Evolutionary conservation across 1,284 basidiomycete genomes (phyloP), one percentile per base, ranked within the genome.

Genomic region (Chalciporus sp.): DNA sequence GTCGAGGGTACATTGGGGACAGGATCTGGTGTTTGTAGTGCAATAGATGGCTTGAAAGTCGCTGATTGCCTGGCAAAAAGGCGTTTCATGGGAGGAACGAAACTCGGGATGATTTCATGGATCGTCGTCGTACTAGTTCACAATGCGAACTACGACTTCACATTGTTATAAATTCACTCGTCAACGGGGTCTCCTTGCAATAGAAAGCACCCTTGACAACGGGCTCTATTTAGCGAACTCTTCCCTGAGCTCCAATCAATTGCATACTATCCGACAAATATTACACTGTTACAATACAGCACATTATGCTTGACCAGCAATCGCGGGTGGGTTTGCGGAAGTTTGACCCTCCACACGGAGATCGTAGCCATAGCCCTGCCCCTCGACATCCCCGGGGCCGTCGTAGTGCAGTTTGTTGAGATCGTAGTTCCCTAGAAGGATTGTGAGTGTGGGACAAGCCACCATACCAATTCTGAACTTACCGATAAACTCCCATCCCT

Each of bases 401-500:
- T 92, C 87, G 74, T 92, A 92, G 66, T 93, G 90, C 77, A 93
- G 69, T 69, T 86, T 82, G 31, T 85, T 82, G 54, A 93, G 74
- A 67, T 92, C 90, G 74, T 90, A 92, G 74, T 91, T 92, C 53
- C 87, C 90, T 92, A 66, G 37, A n/a, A 58, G 51, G 44, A 19
- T 48, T 19, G 35, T 67, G 23, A 68, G 61, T 49, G 40, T 2
- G 40, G 49, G 48, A 39, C 23, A 42, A 1, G 29, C 11, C 6
- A 26, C 26, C 11, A 17, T 17, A 12, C 10, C 9, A 12, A 23
- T 42, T 45, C 31, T 9, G 19, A 4, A 76, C 84, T 47, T 66
- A 94, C 93, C 91, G 64, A 95, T 89, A 76, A 95, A 95, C 59
- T 85, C 78, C 94, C 94, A 99, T 2, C 96, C 97, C 57, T 92